Evolutionary conservation across 306 rosid genomes (phyloP), one percentile per base, ranked within the genome.

Genomic region (Arachis hypogaea): DNA sequence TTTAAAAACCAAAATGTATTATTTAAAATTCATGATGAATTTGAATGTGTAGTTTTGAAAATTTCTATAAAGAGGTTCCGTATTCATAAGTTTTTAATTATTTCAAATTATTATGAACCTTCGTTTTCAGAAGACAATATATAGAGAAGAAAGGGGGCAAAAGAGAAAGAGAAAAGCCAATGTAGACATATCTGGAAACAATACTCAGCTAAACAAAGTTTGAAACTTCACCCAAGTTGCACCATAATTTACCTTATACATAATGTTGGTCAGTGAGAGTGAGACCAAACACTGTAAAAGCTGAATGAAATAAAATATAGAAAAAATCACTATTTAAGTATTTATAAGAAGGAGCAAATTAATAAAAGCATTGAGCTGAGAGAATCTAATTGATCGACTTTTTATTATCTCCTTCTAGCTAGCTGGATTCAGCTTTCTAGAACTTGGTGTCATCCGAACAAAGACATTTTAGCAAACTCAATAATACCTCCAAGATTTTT

Each of bases 361-460:
- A 59, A 51, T 63, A 40, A 65, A 61, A 78, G 81, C 72, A 71
- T 63, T 61, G 72, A 71, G 74, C 77, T 73, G 56, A 75, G 74
- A 75, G 86, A 88, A 86, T 83, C 90, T 72, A 81, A 66, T 83
- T 80, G 63, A 80, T 63, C 43, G 43, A 70, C 75, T 80, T 73
- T 80, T 73, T 80, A 59, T 69, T 57, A 71, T 84, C 85, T 84
- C 38, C 38, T 33, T 33, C 84, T 85, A 88, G 89, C 95, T 90
- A 88, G 89, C 95, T 90, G 97, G 87, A 81, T 73, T 84, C 87
- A 85, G 77, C 88, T 86, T 85, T 88, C 73, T 77, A 67, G 75
- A 73, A 76, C 58, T 82, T 76, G 63, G 83, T 81, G 81, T 89
- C 87, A 76, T 81, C 71, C 74, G 4, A 33, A 33, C 38, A 80